Evolutionary conservation across 306 rosid genomes (phyloP).

Genomic region (Prunus dulcis): DNA sequence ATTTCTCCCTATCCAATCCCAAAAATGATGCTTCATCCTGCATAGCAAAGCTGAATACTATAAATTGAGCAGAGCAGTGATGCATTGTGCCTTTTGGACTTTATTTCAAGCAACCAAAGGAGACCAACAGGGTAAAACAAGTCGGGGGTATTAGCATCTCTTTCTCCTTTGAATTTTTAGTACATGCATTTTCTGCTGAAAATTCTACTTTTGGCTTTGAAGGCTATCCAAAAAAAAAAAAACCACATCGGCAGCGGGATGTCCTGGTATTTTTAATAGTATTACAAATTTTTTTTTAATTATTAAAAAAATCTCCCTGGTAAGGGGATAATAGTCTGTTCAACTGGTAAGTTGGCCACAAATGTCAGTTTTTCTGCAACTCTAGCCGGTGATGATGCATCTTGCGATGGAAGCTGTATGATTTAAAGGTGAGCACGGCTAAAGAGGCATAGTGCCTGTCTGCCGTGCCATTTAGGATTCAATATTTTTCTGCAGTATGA

Average conservation of each 20-base stretch:
- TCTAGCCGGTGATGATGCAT: conserved; percentile 98
- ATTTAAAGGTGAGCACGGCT: conserved; percentile 99
- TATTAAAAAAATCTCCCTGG: conserved; percentile 71
- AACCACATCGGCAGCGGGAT: conserved; percentile 52
- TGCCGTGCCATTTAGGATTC: conserved; percentile 99
- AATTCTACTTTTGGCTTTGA: conserved; percentile 56
- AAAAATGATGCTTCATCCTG: conserved; percentile 55
- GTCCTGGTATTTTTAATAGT: conserved; percentile 66
- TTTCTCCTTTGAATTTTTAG: conserved; percentile 54
- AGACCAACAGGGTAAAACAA: conserved; percentile 78
- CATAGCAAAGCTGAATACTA: conserved; percentile 46
- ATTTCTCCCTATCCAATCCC: conserved; percentile 40
- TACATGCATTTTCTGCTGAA: conserved; percentile 64
- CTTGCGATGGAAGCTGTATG: conserved; percentile 83
- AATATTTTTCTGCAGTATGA: conserved; percentile 18
- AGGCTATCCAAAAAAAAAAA: conserved; percentile 42
- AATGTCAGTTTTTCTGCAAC: conserved; percentile 84
- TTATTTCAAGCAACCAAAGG: conserved; percentile 76
- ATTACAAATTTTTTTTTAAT: conserved; percentile 43
- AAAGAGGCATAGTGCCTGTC: conserved; percentile 99
- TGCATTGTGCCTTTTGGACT: conserved; percentile 54
- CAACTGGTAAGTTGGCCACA: conserved; percentile 90
- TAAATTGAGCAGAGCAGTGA: conserved; percentile 68
- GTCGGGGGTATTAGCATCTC: conserved; percentile 76
- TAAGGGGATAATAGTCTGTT: conserved; percentile 82